A percentile compares a stretch with the other conserved stretches of the same genome.
Evolutionary conservation across 1,139 yeast species (phyloP).

Genomic region (Kurtzmaniella quercitrusa): DNA sequence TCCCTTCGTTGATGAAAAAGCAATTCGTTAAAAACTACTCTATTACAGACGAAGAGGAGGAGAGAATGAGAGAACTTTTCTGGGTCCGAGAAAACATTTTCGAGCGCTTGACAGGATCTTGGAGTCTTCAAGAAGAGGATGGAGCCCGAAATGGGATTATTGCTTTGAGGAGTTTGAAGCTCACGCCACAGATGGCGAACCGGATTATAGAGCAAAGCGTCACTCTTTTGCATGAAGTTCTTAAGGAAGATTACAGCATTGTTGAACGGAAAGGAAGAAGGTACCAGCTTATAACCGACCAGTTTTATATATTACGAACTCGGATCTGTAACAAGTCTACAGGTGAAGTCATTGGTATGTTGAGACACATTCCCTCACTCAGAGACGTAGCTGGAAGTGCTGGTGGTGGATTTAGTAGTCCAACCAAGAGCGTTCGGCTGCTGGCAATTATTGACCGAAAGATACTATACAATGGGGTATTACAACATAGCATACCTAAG

Average conservation of each 20-base stretch:
- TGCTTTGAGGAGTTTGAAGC: slow-evolving; percentile 61
- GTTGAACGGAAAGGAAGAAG: slow-evolving; percentile 16
- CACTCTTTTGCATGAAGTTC: slow-evolving; percentile 30
- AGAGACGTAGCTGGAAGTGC: slow-evolving; percentile 12
- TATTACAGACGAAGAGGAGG: slow-evolving; percentile 50
- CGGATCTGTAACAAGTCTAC: slow-evolving; percentile 42
- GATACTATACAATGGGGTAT: slow-evolving; percentile 57
- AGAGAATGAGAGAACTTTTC: slow-evolving; percentile 54
- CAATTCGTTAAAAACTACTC: slow-evolving; percentile 69
- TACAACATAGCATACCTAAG: slow-evolving; percentile 46
- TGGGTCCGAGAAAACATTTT: slow-evolving; percentile 77
- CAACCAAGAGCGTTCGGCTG: slow-evolving; percentile 10
- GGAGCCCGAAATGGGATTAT: slow-evolving; percentile 48
- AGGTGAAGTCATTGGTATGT: slow-evolving; percentile 44
- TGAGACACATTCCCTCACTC: slow-evolving; percentile 63
- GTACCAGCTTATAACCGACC: slow-evolving; percentile 32
- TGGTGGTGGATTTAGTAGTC: slow-evolving; percentile 11
- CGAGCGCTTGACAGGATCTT: slow-evolving; percentile 53
- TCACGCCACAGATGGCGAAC: slow-evolving; percentile 51
- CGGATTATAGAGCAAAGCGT: slow-evolving; percentile 48
- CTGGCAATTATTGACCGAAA: slow-evolving; percentile 44
- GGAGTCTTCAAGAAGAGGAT: slow-evolving; percentile 40
- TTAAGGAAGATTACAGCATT: slow-evolving; percentile 9
- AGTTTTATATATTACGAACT: slow-evolving; percentile 47
- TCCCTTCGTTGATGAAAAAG: slow-evolving; percentile 73